phyloP scores from a whole-genome alignment of 768 basidiomycete genomes.

The Podaxis sp. region DNA sequence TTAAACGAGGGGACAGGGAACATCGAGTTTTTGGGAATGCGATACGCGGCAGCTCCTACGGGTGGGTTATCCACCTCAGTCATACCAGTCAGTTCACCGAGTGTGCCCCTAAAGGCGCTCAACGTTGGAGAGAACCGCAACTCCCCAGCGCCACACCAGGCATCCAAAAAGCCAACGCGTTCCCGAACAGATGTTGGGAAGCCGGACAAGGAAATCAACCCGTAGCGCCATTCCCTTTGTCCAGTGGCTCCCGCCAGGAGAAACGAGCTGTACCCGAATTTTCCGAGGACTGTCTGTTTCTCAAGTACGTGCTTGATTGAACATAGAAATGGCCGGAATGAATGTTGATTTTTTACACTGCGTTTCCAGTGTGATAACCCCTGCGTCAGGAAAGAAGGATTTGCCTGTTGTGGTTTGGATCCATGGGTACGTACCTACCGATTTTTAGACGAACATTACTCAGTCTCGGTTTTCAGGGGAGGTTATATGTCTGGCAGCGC shows the following conservation, averaged over 20 bases:
- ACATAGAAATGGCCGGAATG: neutral
- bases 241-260: neutral
- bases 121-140: slow-evolving; percentile 11
- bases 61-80: slow-evolving; percentile 22
- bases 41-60: slow-evolving; percentile 46
- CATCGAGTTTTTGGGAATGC: slow-evolving; percentile 36
- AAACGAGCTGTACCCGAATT: neutral
- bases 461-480: slow-evolving; percentile 15
- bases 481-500: slow-evolving; percentile 29
- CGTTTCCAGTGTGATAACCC: slow-evolving; percentile 28
- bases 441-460: neutral
- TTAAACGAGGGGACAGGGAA: slow-evolving; percentile 28
- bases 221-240: neutral
- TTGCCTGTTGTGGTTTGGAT: slow-evolving; percentile 40
- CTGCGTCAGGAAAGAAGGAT: slow-evolving; percentile 23
- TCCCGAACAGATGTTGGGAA: neutral
- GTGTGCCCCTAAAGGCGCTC: neutral
- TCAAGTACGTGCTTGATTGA: slow-evolving; percentile 24
- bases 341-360: neutral
- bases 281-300: slow-evolving; percentile 37
- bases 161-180: neutral
- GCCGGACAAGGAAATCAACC: neutral
- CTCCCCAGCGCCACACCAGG: neutral
- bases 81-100: neutral
- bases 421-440: slow-evolving; percentile 26